These are phyloP conservation scores for Colletotrichum karsti DNA, from an alignment of 2,329 filamentous ascomycete species.

Conservation along the genomic window DNA sequence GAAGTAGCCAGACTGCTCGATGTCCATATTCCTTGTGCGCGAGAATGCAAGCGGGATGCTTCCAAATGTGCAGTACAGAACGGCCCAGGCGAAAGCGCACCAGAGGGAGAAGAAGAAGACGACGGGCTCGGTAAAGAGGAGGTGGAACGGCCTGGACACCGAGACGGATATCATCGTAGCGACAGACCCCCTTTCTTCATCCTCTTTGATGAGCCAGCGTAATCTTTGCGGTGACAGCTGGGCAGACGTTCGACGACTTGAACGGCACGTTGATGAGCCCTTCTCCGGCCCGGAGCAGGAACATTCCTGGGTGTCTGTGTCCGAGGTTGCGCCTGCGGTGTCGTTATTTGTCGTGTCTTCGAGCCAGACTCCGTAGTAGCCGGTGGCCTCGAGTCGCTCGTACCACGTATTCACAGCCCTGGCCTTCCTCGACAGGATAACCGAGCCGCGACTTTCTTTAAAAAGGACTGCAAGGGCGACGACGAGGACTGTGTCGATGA, in stretches of 20 bases:
- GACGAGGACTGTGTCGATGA: constrained; percentile 72
- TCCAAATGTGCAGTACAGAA: constrained; percentile 86
- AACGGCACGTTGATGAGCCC: background rate
- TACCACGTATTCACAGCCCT: constrained; percentile 81
- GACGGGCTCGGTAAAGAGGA: constrained; percentile 79
- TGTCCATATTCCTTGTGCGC: constrained; percentile 72
- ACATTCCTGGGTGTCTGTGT: constrained; percentile 12
- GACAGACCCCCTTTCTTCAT: constrained; percentile 78
- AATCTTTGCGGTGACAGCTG: constrained; percentile 55
- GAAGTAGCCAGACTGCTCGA: constrained; percentile 71
- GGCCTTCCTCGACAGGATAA: constrained; percentile 81
- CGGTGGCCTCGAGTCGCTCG: constrained; percentile 72
- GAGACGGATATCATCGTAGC: constrained; percentile 77
- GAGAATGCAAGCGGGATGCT: constrained; percentile 82
- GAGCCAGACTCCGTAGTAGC: constrained; percentile 60
- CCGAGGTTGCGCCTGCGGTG: background rate
- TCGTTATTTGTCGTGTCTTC: constrained; percentile 25
- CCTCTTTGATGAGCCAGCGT: constrained; percentile 81
- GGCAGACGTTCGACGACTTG: background rate
- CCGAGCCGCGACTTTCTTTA: constrained; percentile 82
- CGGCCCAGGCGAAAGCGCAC: constrained; percentile 89
- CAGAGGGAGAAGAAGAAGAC: constrained; percentile 90
- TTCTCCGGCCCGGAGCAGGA: constrained; percentile 11
- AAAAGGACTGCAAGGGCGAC: constrained; percentile 74
- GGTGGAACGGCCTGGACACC: constrained; percentile 79